Conservation (phyloP, 2,329 filamentous ascomycete genomes). For the Aspergillus proliferans region DNA sequence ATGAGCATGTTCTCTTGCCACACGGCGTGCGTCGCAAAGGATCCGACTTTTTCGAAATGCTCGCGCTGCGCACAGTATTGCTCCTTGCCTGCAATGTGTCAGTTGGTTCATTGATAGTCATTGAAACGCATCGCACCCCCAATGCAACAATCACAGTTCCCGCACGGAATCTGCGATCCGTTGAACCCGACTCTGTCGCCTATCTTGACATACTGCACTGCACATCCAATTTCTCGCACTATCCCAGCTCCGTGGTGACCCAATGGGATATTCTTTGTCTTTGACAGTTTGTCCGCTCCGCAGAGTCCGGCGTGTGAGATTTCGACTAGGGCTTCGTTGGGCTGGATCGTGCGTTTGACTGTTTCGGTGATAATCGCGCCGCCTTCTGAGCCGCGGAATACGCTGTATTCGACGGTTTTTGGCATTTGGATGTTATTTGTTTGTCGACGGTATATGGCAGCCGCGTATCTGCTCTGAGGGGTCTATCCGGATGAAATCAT, state of each 20-base stretch:
- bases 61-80: slow-evolving; percentile 12
- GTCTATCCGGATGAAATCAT: not conserved
- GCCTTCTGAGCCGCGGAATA: slow-evolving; percentile 5
- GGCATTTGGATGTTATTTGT: not conserved
- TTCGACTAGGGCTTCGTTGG: slow-evolving; percentile 8
- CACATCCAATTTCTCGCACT: slow-evolving; percentile 13
- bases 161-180: slow-evolving; percentile 12
- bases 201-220: slow-evolving; percentile 5
- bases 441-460: not conserved
- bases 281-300: slow-evolving; percentile 11
- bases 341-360: not conserved
- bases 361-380: slow-evolving; percentile 3
- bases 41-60: slow-evolving; percentile 12
- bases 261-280: slow-evolving; percentile 2
- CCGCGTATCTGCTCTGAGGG: not conserved
- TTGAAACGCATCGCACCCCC: slow-evolving; percentile 2
- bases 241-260: slow-evolving; percentile 18
- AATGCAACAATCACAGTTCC: slow-evolving; percentile 13
- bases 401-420: slow-evolving; percentile 5
- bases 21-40: slow-evolving; percentile 13
- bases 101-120: not conserved
- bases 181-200: slow-evolving; percentile 17
- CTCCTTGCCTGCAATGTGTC: slow-evolving; percentile 7
- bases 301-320: slow-evolving; percentile 11
- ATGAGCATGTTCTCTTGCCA: slow-evolving; percentile 8